These are phyloP conservation scores for Mycosarcoma maydis DNA, from an alignment of 1,284 basidiomycete species.

Conservation along the genomic window DNA sequence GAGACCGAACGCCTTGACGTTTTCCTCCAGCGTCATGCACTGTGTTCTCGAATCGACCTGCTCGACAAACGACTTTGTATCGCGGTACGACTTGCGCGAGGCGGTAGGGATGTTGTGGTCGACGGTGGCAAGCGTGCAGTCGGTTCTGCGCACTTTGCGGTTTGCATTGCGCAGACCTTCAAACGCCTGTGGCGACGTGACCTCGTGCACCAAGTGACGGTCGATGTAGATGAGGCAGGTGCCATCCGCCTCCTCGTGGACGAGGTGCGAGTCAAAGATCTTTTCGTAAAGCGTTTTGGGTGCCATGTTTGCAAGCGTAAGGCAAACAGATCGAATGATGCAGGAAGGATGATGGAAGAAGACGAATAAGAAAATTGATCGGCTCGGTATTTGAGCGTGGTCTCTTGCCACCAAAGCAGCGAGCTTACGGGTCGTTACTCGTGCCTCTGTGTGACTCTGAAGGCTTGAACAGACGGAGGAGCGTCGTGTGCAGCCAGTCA, in stretches of 20 bases:
- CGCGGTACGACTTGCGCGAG: slow-evolving; percentile 59
- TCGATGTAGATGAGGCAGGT: slow-evolving; percentile 65
- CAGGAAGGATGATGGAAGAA: slow-evolving; percentile 2
- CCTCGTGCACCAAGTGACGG: slow-evolving; percentile 65
- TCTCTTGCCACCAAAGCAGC: not conserved
- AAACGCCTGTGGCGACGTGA: slow-evolving; percentile 65
- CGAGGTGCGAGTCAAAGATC: slow-evolving; percentile 63
- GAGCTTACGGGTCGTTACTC: not conserved
- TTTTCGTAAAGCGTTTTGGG: slow-evolving; percentile 63
- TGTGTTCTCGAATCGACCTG: slow-evolving; percentile 64
- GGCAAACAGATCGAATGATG: not conserved
- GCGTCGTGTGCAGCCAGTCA: not conserved
- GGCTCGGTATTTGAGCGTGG: not conserved
- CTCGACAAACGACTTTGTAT: slow-evolving; percentile 63
- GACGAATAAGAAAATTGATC: not conserved
- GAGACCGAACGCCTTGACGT: slow-evolving; percentile 64
- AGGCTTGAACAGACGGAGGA: not conserved
- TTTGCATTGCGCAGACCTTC: slow-evolving; percentile 62
- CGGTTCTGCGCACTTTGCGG: slow-evolving; percentile 59
- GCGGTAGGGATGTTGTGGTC: slow-evolving; percentile 67
- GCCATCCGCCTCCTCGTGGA: slow-evolving; percentile 60
- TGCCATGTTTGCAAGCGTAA: slow-evolving; percentile 33
- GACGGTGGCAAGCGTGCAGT: slow-evolving; percentile 66
- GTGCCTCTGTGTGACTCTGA: not conserved
- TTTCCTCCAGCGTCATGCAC: slow-evolving; percentile 64